Conservation (phyloP, 225 moss, liverwort and hornwort species). For the Pleurozium schreberi region DNA sequence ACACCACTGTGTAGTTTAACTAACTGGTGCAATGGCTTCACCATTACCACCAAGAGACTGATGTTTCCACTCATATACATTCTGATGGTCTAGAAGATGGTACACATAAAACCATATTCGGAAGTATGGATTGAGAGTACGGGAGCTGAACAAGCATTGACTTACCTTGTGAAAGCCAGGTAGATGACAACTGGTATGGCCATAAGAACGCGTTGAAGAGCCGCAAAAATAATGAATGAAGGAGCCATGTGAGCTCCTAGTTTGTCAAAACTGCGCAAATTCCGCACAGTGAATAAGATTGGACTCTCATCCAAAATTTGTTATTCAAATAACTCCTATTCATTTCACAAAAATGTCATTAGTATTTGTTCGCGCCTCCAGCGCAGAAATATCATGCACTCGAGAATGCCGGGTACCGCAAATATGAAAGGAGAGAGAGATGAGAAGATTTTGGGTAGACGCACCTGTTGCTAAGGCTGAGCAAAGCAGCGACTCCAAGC, state of each 20-base stretch:
- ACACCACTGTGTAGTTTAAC: not conserved
- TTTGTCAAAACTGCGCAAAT: conserved; percentile 34
- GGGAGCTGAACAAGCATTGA: not conserved
- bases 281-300: not conserved
- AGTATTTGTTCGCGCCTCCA: not conserved
- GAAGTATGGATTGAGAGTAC: not conserved
- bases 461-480: conserved; percentile 37
- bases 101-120: not conserved
- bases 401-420: not conserved
- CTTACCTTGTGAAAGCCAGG: conserved; percentile 22
- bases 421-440: not conserved
- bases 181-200: conserved; percentile 35
- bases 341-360: not conserved
- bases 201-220: conserved; percentile 37
- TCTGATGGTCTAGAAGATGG: not conserved
- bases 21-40: not conserved
- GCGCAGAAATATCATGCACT: not conserved
- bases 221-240: conserved; percentile 34
- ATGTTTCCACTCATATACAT: not conserved
- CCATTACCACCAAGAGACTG: not conserved
- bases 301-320: not conserved
- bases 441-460: not conserved
- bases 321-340: not conserved
- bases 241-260: conserved; percentile 39
- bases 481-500: conserved; percentile 39